Percentiles rank a stretch among this genome's conserved stretches.
Conservation (phyloP, 768 basidiomycete species). For the Gymnopilus junonius region DNA sequence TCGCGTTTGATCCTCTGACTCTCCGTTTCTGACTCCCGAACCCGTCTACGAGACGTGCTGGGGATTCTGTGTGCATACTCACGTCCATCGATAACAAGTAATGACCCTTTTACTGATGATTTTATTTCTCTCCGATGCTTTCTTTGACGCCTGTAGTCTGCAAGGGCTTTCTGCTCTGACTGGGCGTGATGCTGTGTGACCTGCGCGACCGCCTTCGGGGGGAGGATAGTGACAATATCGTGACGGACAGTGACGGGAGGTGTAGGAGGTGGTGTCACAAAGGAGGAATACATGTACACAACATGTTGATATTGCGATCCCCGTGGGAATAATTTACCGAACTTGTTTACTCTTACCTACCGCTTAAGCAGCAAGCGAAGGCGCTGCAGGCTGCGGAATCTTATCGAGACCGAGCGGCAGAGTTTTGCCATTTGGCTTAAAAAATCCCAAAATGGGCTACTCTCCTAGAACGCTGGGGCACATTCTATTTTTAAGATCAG, state of each 20-base stretch:
- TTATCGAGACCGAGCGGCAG: not conserved
- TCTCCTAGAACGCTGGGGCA: too few relatives aligned
- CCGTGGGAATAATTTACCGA: slow-evolving; percentile 21
- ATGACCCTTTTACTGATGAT: slow-evolving; percentile 11
- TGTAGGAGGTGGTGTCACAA: slow-evolving; percentile 42
- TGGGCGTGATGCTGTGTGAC: slow-evolving; percentile 49
- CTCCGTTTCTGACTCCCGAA: slow-evolving; percentile 74
- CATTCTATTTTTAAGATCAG: too few relatives aligned
- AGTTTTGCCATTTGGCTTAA: too few relatives aligned
- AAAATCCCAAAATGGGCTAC: too few relatives aligned
- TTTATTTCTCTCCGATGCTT: slow-evolving; percentile 15
- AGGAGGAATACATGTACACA: not conserved
- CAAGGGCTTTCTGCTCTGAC: slow-evolving; percentile 21
- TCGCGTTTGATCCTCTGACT: slow-evolving; percentile 78
- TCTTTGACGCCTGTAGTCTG: slow-evolving; percentile 20
- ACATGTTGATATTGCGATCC: slow-evolving; percentile 13
- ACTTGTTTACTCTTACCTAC: too few relatives aligned
- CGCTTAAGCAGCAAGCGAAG: too few relatives aligned
- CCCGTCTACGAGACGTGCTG: slow-evolving; percentile 51
- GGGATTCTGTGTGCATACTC: slow-evolving; percentile 30
- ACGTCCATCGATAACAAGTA: slow-evolving; percentile 24
- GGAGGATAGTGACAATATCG: slow-evolving; percentile 51
- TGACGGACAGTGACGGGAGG: slow-evolving; percentile 52
- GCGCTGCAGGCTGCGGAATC: not conserved
- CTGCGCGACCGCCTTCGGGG: slow-evolving; percentile 39